A percentile compares a stretch with the other conserved stretches of the same genome.
Evolutionary conservation across 116 monocot genomes (phyloP).

Genomic region (Posidonia oceanica): DNA sequence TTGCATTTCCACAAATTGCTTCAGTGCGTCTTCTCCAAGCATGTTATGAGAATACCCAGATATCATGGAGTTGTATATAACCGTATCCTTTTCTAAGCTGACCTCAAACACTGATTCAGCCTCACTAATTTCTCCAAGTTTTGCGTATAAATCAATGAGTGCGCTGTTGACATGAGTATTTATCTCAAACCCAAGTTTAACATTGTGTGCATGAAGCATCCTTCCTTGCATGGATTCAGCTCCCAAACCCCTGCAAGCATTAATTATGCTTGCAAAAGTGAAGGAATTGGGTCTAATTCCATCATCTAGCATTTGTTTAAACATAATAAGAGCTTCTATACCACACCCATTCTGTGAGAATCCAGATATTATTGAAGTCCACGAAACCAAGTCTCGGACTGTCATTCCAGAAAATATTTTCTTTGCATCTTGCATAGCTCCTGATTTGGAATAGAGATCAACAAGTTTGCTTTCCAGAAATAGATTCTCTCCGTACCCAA

Average conservation of each 20-base stretch:
- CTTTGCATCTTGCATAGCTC: background rate
- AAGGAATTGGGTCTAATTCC: constrained; percentile 10
- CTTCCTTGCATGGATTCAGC: background rate
- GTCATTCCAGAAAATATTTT: constrained; percentile 8
- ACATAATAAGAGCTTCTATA: constrained; percentile 3
- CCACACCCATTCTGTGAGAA: constrained; percentile 5
- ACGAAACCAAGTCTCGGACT: constrained; percentile 5
- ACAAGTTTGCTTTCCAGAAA: constrained; percentile 16
- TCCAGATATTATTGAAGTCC: constrained; percentile 13
- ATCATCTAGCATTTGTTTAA: constrained; percentile 10
- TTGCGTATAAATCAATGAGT: constrained; percentile 14
- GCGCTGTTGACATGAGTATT: constrained; percentile 12
- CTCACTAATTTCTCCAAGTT: constrained; percentile 14
- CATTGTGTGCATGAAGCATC: constrained; percentile 5
- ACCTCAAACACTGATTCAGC: constrained; percentile 31
- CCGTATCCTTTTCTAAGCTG: constrained; percentile 20
- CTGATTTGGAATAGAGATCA: constrained; percentile 10
- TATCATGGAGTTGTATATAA: constrained; percentile 48
- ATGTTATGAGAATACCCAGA: constrained; percentile 39
- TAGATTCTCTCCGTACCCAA: constrained; percentile 7
- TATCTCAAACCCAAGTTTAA: constrained; percentile 7
- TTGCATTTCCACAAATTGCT: constrained; percentile 23
- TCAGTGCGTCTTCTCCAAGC: constrained; percentile 29
- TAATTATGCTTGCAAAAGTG: constrained; percentile 8
- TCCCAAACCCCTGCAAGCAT: background rate